Base-by-base conservation (phyloP, 2,329 filamentous ascomycete genomes). In the Fonsecaea monophora region DNA sequence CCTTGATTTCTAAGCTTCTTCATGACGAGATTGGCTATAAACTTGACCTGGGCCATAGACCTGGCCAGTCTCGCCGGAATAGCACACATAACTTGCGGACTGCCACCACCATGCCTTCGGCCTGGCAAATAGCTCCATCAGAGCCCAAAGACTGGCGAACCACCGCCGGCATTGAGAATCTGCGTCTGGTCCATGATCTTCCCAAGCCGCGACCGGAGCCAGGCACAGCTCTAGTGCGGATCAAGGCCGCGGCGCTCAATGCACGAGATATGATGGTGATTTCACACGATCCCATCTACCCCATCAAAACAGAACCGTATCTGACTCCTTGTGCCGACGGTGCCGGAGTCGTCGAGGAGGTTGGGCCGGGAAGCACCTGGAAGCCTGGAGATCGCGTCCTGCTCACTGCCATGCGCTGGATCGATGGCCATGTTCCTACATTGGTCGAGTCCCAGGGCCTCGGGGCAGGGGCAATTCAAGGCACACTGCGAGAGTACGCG, bases 291-390 rank as follows among this genome's bases (percentile, higher is more conserved):
- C 62, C 55, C 15, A 64, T 64, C 21, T 64, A 64, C 42, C 62
- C 38, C n/a, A 64, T 56, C 32, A 21, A 48, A 18, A 38, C 62
- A 21, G 9, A 21, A 21, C 62, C 62, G 12, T 40, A 77, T 4
- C 73, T 80, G 1, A 69, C 79, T 9, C 79, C 78, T 5, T 76
- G 75, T 68, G 77, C 74, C 13, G 79, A 81, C 45, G 70, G 74
- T 53, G 76, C 79, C 1, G 78, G 79, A 45, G 74, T 76, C 8
- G 72, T 81, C 32, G 72, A 75, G 4, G 50, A 73, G 57, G 71
- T 76, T 7, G 78, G 77, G 6, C 65, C 66, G 34, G 64, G 64
- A 18, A 64, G 62, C 42, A 21, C 42, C 8, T 64, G 62, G 62
- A 30, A 48, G 8, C 18, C 34, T 10, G 62, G 62, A 56, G 50